Evolutionary conservation across 371 early-diverging fungal genomes (phyloP).

Genomic region (Apophysomyces sp.): DNA sequence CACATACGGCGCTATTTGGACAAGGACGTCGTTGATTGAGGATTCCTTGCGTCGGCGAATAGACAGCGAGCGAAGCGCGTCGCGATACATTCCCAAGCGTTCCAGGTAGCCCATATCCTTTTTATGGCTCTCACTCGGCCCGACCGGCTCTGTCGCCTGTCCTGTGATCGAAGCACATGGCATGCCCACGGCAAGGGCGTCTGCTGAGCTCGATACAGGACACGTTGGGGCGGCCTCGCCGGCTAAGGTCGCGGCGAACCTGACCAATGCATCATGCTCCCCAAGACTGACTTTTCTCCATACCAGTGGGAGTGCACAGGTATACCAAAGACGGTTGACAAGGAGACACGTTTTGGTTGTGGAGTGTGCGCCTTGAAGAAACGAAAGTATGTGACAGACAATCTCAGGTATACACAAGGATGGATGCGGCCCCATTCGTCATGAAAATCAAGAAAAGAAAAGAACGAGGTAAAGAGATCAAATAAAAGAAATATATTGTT

Average conservation of each 20-base stretch:
- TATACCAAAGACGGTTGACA: conserved; percentile 15
- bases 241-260: neutral
- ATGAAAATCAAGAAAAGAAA: neutral
- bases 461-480: neutral
- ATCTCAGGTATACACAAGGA: neutral
- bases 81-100: neutral
- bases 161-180: too few species aligned
- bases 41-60: neutral
- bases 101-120: neutral
- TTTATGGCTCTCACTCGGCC: too few species aligned
- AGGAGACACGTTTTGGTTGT: too few species aligned
- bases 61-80: neutral
- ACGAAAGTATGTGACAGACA: neutral
- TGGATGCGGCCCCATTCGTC: neutral
- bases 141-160: too few species aligned
- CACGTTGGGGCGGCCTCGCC: too few species aligned
- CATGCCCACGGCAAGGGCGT: too few species aligned
- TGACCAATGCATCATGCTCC: neutral
- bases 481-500: too few species aligned
- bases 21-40: neutral
- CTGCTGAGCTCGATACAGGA: too few species aligned
- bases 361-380: neutral
- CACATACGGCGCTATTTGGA: neutral
- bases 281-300: neutral
- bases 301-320: conserved; percentile 4